Evolutionary conservation across 805 yeast genomes (phyloP).

Genomic region (Saccharomycopsis sp.): DNA sequence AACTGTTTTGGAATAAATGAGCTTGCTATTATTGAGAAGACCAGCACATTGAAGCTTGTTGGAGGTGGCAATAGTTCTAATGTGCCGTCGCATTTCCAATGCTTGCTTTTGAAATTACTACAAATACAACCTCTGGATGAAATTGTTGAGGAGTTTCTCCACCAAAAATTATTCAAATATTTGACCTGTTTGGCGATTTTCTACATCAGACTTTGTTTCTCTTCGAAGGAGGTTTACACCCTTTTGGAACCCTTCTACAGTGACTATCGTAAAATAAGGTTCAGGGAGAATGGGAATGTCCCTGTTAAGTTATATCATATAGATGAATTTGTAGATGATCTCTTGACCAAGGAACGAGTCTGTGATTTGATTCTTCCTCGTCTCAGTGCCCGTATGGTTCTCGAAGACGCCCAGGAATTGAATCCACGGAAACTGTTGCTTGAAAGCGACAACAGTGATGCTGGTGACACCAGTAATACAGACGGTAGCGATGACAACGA

Average conservation of each 20-base stretch:
- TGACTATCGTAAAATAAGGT: conserved; percentile 62
- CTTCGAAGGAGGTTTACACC: conserved; percentile 40
- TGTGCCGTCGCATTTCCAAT: conserved; percentile 65
- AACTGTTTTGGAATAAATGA: conserved; percentile 43
- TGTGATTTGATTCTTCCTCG: conserved; percentile 73
- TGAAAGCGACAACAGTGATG: conserved; percentile 30
- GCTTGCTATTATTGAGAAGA: conserved; percentile 32
- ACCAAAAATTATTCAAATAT: conserved; percentile 71
- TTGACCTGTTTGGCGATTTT: conserved; percentile 60
- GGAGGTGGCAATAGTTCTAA: conserved; percentile 55
- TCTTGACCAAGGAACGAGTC: conserved; percentile 51
- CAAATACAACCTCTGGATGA: conserved; percentile 67
- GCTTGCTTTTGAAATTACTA: conserved; percentile 67
- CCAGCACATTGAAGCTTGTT: conserved; percentile 38
- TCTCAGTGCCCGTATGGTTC: conserved; percentile 29
- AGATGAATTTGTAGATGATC: conserved; percentile 68
- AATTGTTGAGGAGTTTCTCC: conserved; percentile 46
- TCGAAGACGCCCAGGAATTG: conserved; percentile 20
- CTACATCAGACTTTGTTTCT: conserved; percentile 45
- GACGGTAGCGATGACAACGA: conserved; percentile 24
- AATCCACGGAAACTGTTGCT: conserved; percentile 25
- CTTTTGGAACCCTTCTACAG: conserved; percentile 47
- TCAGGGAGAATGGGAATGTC: conserved; percentile 33
- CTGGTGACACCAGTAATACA: conserved; percentile 25
- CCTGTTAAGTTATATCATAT: conserved; percentile 43